A percentile compares a stretch with the other conserved stretches of the same genome.
These are phyloP conservation scores for Colletotrichum somersetense DNA, from an alignment of 2,329 filamentous ascomycete genomes.

Conservation along the genomic window DNA sequence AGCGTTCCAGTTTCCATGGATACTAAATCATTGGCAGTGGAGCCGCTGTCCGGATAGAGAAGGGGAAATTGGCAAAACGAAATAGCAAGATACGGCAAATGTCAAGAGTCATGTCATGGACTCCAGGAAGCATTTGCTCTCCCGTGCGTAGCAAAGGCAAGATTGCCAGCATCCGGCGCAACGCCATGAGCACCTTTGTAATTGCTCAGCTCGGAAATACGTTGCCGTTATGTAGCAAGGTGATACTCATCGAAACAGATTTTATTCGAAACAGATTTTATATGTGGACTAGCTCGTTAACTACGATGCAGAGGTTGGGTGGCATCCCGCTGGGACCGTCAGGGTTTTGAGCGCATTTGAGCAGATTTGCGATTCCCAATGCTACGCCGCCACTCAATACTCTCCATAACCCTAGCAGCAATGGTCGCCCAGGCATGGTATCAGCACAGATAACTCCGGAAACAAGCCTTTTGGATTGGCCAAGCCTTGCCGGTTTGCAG, in stretches of 20 bases:
- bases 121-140: too few relatives aligned
- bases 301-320: not conserved
- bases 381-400: not conserved
- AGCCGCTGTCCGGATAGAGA: too few relatives aligned
- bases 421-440: not conserved
- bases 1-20: too few relatives aligned
- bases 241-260: not conserved
- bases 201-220: not conserved
- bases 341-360: constrained; percentile 34
- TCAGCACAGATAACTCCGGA: too few relatives aligned
- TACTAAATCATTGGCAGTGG: too few relatives aligned
- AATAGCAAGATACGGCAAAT: not conserved
- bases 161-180: not conserved
- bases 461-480: constrained; percentile 3
- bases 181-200: not conserved
- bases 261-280: not conserved
- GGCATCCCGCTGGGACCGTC: not conserved
- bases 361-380: constrained; percentile 3
- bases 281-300: not conserved
- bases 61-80: not conserved
- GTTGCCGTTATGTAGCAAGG: not conserved
- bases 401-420: not conserved
- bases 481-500: not conserved
- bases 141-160: not conserved
- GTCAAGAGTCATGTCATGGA: not conserved